Base-by-base conservation (phyloP, 805 yeast genomes). In the Lachancea sp. region DNA sequence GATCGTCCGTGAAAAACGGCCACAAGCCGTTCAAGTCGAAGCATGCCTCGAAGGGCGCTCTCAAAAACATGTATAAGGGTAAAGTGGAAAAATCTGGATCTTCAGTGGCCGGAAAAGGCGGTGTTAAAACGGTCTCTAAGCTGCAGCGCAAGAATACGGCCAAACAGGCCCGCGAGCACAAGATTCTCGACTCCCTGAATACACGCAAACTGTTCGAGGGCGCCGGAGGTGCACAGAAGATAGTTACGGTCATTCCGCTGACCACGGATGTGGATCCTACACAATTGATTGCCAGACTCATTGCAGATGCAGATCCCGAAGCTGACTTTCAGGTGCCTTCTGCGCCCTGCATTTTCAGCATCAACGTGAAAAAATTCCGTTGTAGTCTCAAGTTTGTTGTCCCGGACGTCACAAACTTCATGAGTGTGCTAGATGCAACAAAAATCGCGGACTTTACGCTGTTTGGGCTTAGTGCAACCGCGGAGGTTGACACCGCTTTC, bases 1-100 rank as follows among this genome's bases (percentile, higher is more conserved):
- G 98, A 62, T 74, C 91, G 11, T 79, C 95, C 3, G 68, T 86
- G 37, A 91, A 88, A 66, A 82, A 81, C 59, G 81, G 81, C 39
- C 95, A 91, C 58, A 93, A 93, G 69, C 76, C 90, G 9, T 95
- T 88, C 74, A 95, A 93, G 63, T 78, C 95, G 2, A 85, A 82
- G 61, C 99, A 93, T 71, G 78, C 96, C 17, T 78, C 95, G 12
- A 93, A 93, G 61, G 85, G 96, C 49, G 78, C 89, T 30, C 65
- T 91, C 57, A 95, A 89, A 61, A 85, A 87, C 52, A 72, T 78
- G 48, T 71, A 71, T 56, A 90, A 85, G 59, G 98, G 98, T 49
- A 90, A 88, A 63, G 86, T 91, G 30, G 98, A 90, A 59, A 85
- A 82, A 56, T 67, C 77, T 27, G 62, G 71, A 42, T 71, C 70